A percentile compares a stretch with the other conserved stretches of the same genome.
Evolutionary conservation across 1,139 yeast genomes (phyloP).

Genomic region (Pichia sp.): DNA sequence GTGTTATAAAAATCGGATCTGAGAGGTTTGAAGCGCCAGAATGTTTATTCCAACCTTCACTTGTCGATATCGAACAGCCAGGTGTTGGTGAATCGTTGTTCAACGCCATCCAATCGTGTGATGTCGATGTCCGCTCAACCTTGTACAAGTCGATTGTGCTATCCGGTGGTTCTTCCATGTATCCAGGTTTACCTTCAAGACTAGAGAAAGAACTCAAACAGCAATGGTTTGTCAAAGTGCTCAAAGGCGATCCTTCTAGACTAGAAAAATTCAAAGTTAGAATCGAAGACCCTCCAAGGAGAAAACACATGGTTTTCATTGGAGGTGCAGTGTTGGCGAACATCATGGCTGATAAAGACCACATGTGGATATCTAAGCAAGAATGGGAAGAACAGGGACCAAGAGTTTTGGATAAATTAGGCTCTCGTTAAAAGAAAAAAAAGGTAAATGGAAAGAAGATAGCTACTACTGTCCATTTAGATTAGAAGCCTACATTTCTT

Average conservation of each 20-base stretch:
- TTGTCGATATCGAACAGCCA: conserved; percentile 97
- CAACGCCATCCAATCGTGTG: conserved; percentile 91
- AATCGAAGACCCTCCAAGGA: conserved; percentile 98
- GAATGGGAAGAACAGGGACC: conserved; percentile 99
- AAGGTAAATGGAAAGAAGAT: not conserved
- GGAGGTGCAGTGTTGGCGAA: conserved; percentile 99
- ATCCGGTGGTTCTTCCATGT: conserved; percentile 90
- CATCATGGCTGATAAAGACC: conserved; percentile 97
- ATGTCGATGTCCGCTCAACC: conserved; percentile 85
- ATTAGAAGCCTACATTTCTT: not conserved
- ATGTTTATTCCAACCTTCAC: conserved; percentile 92
- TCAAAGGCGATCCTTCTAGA: conserved; percentile 82
- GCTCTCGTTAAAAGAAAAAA: conserved; percentile 66
- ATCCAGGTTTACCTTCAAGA: conserved; percentile 95
- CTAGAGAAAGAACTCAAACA: conserved; percentile 94
- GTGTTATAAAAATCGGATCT: conserved; percentile 88
- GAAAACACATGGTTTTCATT: conserved; percentile 97
- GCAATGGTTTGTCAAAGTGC: conserved; percentile 85
- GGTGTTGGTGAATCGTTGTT: conserved; percentile 92
- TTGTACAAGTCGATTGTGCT: conserved; percentile 83
- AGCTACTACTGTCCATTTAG: not conserved
- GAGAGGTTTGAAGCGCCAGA: conserved; percentile 98
- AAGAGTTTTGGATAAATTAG: conserved; percentile 76
- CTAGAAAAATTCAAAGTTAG: conserved; percentile 89
- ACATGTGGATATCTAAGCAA: conserved; percentile 93